phyloP scores from a whole-genome alignment of 176 grass and related monocot genomes.

The Rhynchospora pubera region DNA sequence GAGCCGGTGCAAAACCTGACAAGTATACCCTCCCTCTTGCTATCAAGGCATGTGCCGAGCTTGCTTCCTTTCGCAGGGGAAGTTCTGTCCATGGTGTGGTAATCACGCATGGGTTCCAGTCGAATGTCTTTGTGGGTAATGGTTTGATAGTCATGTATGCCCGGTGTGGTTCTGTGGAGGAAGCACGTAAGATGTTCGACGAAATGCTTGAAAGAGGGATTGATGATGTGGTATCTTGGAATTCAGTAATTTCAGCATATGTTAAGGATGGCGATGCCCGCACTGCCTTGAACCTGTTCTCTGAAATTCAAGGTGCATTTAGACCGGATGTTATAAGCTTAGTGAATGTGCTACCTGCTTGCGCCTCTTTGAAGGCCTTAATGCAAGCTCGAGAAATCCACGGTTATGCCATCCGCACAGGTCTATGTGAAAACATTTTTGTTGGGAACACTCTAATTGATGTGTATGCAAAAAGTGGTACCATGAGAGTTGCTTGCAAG shows the following conservation, averaged over 20 bases:
- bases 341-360: slow-evolving; percentile 82
- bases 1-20: slow-evolving; percentile 51
- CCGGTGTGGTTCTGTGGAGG: slow-evolving; percentile 49
- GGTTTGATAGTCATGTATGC: slow-evolving; percentile 65
- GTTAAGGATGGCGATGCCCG: slow-evolving; percentile 37
- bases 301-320: slow-evolving; percentile 35
- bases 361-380: slow-evolving; percentile 61
- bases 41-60: slow-evolving; percentile 69
- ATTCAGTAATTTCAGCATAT: slow-evolving; percentile 67
- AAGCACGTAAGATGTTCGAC: slow-evolving; percentile 52
- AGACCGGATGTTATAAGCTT: slow-evolving; percentile 79
- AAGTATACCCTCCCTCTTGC: slow-evolving; percentile 72
- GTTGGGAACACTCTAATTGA: slow-evolving; percentile 63
- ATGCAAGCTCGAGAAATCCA: slow-evolving; percentile 72
- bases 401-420: slow-evolving; percentile 53
- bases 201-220: slow-evolving; percentile 56
- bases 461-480: slow-evolving; percentile 70
- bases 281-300: slow-evolving; percentile 53
- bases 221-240: slow-evolving; percentile 92
- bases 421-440: slow-evolving; percentile 64
- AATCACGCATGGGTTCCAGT: slow-evolving; percentile 58
- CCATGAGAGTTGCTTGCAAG: slow-evolving; percentile 48
- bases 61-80: slow-evolving; percentile 59
- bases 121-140: slow-evolving; percentile 73
- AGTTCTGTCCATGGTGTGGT: slow-evolving; percentile 54